Evolutionary conservation across 2,329 filamentous ascomycete genomes (phyloP).

Genomic region (Trichoderma koningiopsis): DNA sequence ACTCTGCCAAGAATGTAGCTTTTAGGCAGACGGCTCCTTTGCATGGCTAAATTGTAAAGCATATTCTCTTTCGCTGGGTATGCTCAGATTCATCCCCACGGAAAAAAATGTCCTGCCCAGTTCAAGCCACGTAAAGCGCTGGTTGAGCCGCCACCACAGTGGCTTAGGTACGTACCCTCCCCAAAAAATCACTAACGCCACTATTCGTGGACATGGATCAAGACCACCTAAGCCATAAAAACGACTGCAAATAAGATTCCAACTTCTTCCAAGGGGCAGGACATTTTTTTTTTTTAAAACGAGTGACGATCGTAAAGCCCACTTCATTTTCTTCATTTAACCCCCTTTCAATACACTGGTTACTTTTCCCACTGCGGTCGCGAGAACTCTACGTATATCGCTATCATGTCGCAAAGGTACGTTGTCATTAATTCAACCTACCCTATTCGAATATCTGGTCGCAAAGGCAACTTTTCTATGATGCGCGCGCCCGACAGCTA

Average conservation of each 20-base stretch:
- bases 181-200: slow-evolving; percentile 18
- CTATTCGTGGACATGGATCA: slow-evolving; percentile 13
- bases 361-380: not conserved
- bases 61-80: not conserved
- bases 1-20: not conserved
- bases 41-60: not conserved
- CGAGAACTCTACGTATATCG: not conserved
- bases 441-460: slow-evolving; percentile 2
- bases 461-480: not conserved
- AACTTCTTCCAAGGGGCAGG: slow-evolving; percentile 10
- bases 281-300: slow-evolving; percentile 17
- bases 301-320: not conserved
- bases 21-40: not conserved
- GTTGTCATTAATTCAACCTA: slow-evolving; percentile 5
- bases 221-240: slow-evolving; percentile 29
- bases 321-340: not conserved
- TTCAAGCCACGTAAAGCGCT: slow-evolving; percentile 1
- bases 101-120: not conserved
- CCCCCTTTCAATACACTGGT: not conserved
- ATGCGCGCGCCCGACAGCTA: not conserved
- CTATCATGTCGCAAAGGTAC: slow-evolving; percentile 42
- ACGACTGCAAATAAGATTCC: not conserved
- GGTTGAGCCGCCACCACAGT: slow-evolving; percentile 4
- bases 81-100: not conserved
- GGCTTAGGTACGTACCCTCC: slow-evolving; percentile 19